Evolutionary conservation across 2,329 filamentous ascomycete species (phyloP).

Genomic region (Trichoderma sp.): DNA sequence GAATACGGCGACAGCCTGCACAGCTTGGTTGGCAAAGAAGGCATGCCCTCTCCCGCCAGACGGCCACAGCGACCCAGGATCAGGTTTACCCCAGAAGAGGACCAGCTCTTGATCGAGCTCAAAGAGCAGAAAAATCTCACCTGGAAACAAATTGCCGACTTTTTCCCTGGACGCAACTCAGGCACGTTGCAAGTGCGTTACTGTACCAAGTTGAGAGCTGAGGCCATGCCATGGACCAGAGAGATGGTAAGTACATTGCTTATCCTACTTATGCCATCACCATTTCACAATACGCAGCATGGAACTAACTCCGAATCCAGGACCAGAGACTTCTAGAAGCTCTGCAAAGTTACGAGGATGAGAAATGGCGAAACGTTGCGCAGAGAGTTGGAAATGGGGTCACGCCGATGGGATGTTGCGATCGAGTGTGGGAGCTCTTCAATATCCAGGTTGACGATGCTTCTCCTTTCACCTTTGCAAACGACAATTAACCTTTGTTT

Average conservation of each 20-base stretch:
- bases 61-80: slow-evolving; percentile 84
- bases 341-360: slow-evolving; percentile 82
- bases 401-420: slow-evolving; percentile 82
- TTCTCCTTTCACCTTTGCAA: slow-evolving; percentile 59
- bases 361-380: slow-evolving; percentile 90
- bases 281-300: neutral
- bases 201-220: slow-evolving; percentile 92
- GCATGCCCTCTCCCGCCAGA: slow-evolving; percentile 82
- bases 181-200: slow-evolving; percentile 92
- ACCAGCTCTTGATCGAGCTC: slow-evolving; percentile 81
- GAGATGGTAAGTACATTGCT: slow-evolving; percentile 69
- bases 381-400: slow-evolving; percentile 90
- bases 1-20: slow-evolving; percentile 63
- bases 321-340: slow-evolving; percentile 75
- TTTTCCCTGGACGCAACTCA: slow-evolving; percentile 87
- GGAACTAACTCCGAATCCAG: slow-evolving; percentile 46
- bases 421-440: slow-evolving; percentile 68
- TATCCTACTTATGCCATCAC: accelerated
- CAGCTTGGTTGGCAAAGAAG: slow-evolving; percentile 82
- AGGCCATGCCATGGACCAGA: slow-evolving; percentile 90
- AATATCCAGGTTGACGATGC: slow-evolving; percentile 47
- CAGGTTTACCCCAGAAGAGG: slow-evolving; percentile 92
- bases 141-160: slow-evolving; percentile 97
- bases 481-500: slow-evolving; percentile 34
- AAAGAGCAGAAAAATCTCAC: slow-evolving; percentile 95